Conservation (phyloP, 2,329 filamentous ascomycete genomes). For the Arthroderma sp. region DNA sequence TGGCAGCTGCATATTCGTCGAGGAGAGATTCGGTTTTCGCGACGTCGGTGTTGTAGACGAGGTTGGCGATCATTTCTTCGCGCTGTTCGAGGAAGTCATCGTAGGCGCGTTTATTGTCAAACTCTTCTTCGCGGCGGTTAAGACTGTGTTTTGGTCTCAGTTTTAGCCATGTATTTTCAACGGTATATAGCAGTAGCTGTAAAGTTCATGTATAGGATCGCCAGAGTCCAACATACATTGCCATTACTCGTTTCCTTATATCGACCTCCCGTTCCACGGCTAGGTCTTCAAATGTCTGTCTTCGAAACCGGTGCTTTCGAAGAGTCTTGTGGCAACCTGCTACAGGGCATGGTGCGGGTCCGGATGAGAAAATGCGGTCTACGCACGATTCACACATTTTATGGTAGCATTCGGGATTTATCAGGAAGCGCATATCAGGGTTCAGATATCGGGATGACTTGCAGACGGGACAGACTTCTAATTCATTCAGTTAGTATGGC, state of each 20-base stretch:
- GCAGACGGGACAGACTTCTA: constrained; percentile 90
- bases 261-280: constrained; percentile 86
- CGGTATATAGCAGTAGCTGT: background rate
- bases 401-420: constrained; percentile 98
- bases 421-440: constrained; percentile 81
- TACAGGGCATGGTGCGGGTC: constrained; percentile 84
- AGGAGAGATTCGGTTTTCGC: constrained; percentile 49
- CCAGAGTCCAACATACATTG: constrained; percentile 29
- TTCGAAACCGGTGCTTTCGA: constrained; percentile 69
- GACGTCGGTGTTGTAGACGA: constrained; percentile 59
- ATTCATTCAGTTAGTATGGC: background rate
- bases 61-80: constrained; percentile 78
- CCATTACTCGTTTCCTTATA: constrained; percentile 64
- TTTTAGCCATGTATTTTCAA: background rate
- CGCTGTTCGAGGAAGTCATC: constrained; percentile 93
- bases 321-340: constrained; percentile 78
- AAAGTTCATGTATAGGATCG: background rate
- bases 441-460: constrained; percentile 95
- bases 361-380: constrained; percentile 81
- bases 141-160: constrained; percentile 38
- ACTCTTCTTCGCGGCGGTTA: constrained; percentile 83
- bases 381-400: constrained; percentile 97
- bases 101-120: constrained; percentile 67
- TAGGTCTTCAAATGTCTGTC: constrained; percentile 82
- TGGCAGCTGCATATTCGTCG: constrained; percentile 58